phyloP scores from a whole-genome alignment of 1,284 basidiomycete genomes.

The Fomes fomentarius region DNA sequence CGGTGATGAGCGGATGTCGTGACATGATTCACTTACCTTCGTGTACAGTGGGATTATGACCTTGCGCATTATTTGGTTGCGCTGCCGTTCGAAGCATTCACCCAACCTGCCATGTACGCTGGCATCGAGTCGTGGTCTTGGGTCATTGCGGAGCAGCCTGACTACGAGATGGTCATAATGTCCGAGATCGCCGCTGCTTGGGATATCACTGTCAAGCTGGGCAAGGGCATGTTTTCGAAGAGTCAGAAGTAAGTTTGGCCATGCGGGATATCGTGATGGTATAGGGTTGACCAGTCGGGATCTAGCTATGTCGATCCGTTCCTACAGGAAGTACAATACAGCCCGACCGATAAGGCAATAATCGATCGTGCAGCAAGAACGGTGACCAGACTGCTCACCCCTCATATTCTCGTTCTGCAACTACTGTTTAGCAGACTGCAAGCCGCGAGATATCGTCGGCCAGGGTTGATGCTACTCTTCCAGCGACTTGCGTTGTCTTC shows the following conservation, averaged over 20 bases:
- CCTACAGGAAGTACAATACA: slow-evolving; percentile 84
- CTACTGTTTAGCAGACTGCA: slow-evolving; percentile 94
- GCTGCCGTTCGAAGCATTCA: slow-evolving; percentile 89
- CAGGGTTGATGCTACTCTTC: slow-evolving; percentile 85
- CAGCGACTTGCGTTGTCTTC: slow-evolving; percentile 86
- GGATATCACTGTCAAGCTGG: slow-evolving; percentile 78
- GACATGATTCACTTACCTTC: background rate
- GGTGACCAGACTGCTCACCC: slow-evolving; percentile 78
- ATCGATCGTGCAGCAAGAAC: slow-evolving; percentile 77
- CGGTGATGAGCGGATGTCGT: background rate
- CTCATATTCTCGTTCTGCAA: slow-evolving; percentile 86
- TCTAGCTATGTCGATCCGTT: slow-evolving; percentile 89
- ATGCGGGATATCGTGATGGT: no score
- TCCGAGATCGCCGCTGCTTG: slow-evolving; percentile 88
- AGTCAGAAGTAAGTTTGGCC: slow-evolving; percentile 81
- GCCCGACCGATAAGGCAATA: slow-evolving; percentile 86
- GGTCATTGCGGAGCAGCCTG: slow-evolving; percentile 89
- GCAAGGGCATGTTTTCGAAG: slow-evolving; percentile 84
- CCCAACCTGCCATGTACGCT: slow-evolving; percentile 82
- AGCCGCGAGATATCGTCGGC: slow-evolving; percentile 88
- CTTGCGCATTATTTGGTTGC: slow-evolving; percentile 88
- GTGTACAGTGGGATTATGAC: slow-evolving; percentile 76
- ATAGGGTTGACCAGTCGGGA: background rate
- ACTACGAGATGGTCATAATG: slow-evolving; percentile 78
- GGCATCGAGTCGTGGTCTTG: slow-evolving; percentile 97